Percentiles rank a stretch among this genome's conserved stretches.
phyloP scores from a whole-genome alignment of 2,329 filamentous ascomycete genomes.

The Chrysoporthe puriensis region DNA sequence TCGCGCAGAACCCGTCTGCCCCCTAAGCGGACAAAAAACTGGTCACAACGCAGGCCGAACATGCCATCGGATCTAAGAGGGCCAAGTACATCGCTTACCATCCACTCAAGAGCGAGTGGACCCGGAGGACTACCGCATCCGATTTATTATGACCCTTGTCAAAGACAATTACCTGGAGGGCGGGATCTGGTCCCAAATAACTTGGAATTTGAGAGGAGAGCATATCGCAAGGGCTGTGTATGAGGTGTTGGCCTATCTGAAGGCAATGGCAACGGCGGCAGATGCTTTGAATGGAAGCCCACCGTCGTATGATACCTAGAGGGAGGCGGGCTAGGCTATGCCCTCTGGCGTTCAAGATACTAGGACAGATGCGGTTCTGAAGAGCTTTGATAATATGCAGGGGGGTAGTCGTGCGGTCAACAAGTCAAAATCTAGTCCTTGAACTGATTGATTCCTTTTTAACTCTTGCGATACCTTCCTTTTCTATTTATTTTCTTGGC shows the following conservation, averaged over 20 bases:
- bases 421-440: no score
- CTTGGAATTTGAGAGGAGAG: slow-evolving; percentile 38
- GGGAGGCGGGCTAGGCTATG: background rate
- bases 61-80: slow-evolving; percentile 37
- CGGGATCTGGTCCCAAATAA: slow-evolving; percentile 38
- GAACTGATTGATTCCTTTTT: no score
- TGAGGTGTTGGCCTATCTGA: slow-evolving; percentile 43
- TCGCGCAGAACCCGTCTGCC: slow-evolving; percentile 30
- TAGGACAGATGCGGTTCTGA: background rate
- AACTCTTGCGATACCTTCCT: background rate
- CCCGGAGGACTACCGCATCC: slow-evolving; percentile 43
- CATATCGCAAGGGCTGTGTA: slow-evolving; percentile 42
- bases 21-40: slow-evolving; percentile 41
- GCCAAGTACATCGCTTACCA: slow-evolving; percentile 41
- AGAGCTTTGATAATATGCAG: background rate
- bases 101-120: slow-evolving; percentile 43
- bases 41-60: slow-evolving; percentile 37
- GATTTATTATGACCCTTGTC: slow-evolving; percentile 44
- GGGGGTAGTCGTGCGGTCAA: no score
- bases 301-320: slow-evolving; percentile 34
- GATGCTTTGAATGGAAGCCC: slow-evolving; percentile 33
- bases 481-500: no score
- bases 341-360: no score
- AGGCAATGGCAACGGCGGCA: slow-evolving; percentile 32
- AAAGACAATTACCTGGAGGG: slow-evolving; percentile 40